A percentile compares a stretch with the other conserved stretches of the same genome.
Evolutionary conservation across 2,329 filamentous ascomycete genomes (phyloP).

Genomic region (Alternaria sp.): DNA sequence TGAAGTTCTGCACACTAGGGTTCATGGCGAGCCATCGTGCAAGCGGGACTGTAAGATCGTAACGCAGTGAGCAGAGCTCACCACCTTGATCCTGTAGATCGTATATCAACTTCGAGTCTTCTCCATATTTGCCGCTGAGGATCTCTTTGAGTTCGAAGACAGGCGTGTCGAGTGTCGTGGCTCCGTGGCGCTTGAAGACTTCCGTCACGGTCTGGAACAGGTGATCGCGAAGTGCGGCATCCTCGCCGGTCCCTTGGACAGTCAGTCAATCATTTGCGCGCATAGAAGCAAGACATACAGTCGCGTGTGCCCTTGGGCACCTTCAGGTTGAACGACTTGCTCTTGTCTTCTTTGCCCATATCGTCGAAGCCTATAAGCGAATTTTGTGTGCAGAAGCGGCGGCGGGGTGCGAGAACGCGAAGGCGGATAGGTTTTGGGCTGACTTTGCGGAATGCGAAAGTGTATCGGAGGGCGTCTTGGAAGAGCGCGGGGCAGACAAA

Average conservation of each 20-base stretch:
- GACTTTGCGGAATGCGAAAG: conserved; percentile 27
- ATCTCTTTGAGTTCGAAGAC: conserved; percentile 91
- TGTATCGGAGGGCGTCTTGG: conserved; percentile 32
- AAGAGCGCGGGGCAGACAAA: conserved; percentile 41
- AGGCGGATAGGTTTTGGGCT: conserved; percentile 14
- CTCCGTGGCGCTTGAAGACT: conserved; percentile 51
- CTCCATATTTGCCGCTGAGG: conserved; percentile 87
- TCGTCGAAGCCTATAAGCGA: conserved; percentile 33
- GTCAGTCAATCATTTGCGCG: conserved; percentile 21
- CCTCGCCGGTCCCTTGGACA: conserved; percentile 39
- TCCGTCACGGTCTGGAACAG: conserved; percentile 47
- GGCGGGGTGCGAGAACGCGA: conserved; percentile 20
- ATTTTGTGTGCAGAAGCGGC: conserved; percentile 27
- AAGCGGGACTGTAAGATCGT: conserved; percentile 89
- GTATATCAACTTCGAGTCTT: conserved; percentile 92
- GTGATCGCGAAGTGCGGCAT: conserved; percentile 47
- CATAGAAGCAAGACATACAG: conserved; percentile 64
- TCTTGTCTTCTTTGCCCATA: conserved; percentile 58
- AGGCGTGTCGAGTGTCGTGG: conserved; percentile 60
- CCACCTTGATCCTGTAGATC: conserved; percentile 88
- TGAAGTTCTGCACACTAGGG: conserved; percentile 80
- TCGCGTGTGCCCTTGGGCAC: conserved; percentile 92
- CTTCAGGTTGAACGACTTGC: conserved; percentile 72
- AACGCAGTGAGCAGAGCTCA: conserved; percentile 83
- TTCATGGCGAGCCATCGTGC: conserved; percentile 96